Percentiles rank a stretch among this genome's conserved stretches.
phyloP scores from a whole-genome alignment of 441 rosid genomes.

The Croton laevigatus region DNA sequence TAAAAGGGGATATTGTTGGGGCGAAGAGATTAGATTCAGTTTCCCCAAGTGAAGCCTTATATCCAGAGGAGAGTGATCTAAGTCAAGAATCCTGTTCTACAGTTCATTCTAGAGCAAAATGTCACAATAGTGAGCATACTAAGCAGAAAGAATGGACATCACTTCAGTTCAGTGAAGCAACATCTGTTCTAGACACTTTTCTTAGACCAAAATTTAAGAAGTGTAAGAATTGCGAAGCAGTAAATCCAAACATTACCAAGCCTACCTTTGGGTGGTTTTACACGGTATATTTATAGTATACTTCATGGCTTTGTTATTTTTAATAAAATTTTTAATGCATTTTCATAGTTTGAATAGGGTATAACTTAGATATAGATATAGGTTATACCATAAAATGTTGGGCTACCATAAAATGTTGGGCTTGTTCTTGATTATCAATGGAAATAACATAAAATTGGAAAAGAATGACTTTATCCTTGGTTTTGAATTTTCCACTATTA shows the following conservation, averaged over 20 bases:
- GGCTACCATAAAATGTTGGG: neutral
- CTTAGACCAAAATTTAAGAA: slow-evolving; percentile 40
- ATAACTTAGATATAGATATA: slow-evolving; percentile 1
- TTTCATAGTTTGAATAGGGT: neutral
- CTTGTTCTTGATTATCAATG: neutral
- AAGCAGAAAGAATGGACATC: slow-evolving; percentile 71
- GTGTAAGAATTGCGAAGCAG: slow-evolving; percentile 51
- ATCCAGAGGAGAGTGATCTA: slow-evolving; percentile 37
- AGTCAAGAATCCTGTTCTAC: slow-evolving; percentile 43
- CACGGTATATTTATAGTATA: slow-evolving; percentile 45
- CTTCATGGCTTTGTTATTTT: neutral
- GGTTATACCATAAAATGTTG: neutral
- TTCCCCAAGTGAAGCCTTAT: slow-evolving; percentile 26
- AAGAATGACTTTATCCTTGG: neutral
- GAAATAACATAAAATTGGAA: neutral
- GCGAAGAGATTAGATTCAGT: slow-evolving; percentile 57
- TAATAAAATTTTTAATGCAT: neutral
- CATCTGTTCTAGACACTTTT: slow-evolving; percentile 51
- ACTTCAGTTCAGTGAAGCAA: slow-evolving; percentile 77
- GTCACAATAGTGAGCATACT: slow-evolving; percentile 27
- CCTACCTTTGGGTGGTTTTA: slow-evolving; percentile 88
- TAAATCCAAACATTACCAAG: slow-evolving; percentile 50
- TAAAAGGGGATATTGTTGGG: slow-evolving; percentile 71
- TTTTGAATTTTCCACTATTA: neutral
- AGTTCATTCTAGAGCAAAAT: slow-evolving; percentile 27